Evolutionary conservation across 371 early-diverging fungal genomes (phyloP), one percentile per base, ranked within the genome.

Genomic region (Mucor saturninus): DNA sequence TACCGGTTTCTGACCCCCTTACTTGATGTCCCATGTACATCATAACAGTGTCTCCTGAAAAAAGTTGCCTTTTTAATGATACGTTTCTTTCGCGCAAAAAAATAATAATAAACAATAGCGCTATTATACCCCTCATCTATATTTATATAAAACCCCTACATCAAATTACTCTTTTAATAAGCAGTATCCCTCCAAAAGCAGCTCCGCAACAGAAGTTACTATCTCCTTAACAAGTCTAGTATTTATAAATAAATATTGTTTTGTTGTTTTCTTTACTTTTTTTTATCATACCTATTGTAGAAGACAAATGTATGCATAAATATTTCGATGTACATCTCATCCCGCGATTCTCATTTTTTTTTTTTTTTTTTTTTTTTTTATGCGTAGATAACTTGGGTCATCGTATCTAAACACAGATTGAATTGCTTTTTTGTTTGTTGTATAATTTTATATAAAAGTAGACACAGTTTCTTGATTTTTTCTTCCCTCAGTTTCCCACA

Each of bases 21-120:
- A 46, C 46, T 46, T 46, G n/a, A 46, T 46, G 46, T 46, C 46
- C 4, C 15, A 46, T 46, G 46, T 46, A 21, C 46, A 21, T 46
- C 21, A 46, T 4, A 46, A 46, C 46, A 46, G 4, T 8, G 1
- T 3, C 46, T 46, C 46, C 46, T 46, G 35, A 35, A 6, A 35
- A 1, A 46, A 21, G 8, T 46, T 46, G 8, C 26, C 46, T 21
- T 21, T 46, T 46, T 5, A 35, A 35, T 35, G 8, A 35, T 35
- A 4, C 8, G 35, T 26, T n/a, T 46, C 21, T 46, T 46, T 26
- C 46, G 46, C 26, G 46, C 26, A 46, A n/a, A 46, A 15, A 45
- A 45, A 45, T 21, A 35, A 35, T 35, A 35, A 35, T 35, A 35
- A 35, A 35, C 35, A 35, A 35, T 35, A 35, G 35, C 35, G 35